These are phyloP conservation scores for Chalciporus pseudorubinellus DNA, from an alignment of 768 basidiomycete species.

Conservation along the genomic window DNA sequence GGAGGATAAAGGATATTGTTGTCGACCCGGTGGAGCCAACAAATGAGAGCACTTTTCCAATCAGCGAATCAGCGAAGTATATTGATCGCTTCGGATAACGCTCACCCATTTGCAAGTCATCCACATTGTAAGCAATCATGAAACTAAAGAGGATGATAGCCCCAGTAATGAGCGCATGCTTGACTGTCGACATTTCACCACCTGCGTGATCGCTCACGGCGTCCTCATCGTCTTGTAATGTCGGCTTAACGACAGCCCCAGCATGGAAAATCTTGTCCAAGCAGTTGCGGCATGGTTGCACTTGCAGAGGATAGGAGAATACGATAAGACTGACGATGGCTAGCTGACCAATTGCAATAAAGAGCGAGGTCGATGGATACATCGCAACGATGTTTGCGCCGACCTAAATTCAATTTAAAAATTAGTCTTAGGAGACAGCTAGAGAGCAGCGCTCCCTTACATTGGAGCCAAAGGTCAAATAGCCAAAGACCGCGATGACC, in stretches of 20 bases:
- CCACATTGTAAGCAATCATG: conserved; percentile 72
- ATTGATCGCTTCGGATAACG: conserved; percentile 2
- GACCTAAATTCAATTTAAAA: conserved; percentile 45
- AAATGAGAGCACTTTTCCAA: conserved; percentile 79
- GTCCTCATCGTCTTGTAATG: conserved; percentile 46
- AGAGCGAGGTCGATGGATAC: conserved; percentile 87
- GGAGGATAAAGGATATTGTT: conserved; percentile 94
- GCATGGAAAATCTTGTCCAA: conserved; percentile 84
- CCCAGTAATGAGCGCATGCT: conserved; percentile 68
- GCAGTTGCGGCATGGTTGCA: conserved; percentile 89
- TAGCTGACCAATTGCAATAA: conserved; percentile 89
- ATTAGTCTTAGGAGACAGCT: conserved; percentile 2
- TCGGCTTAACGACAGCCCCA: conserved; percentile 35
- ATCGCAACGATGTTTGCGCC: conserved; percentile 93
- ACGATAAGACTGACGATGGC: conserved; percentile 90
- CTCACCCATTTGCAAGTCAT: conserved; percentile 75
- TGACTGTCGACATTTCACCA: conserved; percentile 61
- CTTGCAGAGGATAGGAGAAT: conserved; percentile 93
- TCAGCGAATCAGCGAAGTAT: conserved; percentile 12
- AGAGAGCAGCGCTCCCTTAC: conserved; percentile 37
- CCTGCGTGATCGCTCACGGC: conserved; percentile 55
- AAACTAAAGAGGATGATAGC: conserved; percentile 66
- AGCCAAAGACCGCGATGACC: conserved; percentile 83
- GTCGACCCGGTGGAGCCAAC: conserved; percentile 97
- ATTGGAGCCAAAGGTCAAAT: conserved; percentile 89